Conservation (phyloP, 805 yeast genomes). For the Yarrowia sp. region DNA sequence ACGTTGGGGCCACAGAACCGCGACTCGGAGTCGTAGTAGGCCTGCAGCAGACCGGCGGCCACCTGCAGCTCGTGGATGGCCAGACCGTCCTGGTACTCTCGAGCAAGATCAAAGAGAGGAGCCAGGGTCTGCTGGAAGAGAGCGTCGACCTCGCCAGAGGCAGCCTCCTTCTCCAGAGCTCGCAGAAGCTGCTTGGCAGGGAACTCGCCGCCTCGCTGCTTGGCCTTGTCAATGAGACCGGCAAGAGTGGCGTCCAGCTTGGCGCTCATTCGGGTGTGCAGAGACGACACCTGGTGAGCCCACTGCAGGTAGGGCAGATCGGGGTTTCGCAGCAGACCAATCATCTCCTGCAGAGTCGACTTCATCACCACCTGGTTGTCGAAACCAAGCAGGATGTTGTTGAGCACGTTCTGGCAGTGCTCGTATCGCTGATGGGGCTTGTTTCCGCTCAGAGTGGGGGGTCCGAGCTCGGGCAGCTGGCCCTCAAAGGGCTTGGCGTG, state of each 20-base stretch:
- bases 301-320: slow-evolving; percentile 94
- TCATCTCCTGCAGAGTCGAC: slow-evolving; percentile 74
- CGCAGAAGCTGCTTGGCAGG: slow-evolving; percentile 88
- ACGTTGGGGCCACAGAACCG: slow-evolving; percentile 76
- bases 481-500: slow-evolving; percentile 97
- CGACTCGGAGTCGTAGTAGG: slow-evolving; percentile 79
- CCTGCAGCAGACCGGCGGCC: slow-evolving; percentile 70
- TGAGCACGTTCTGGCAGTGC: slow-evolving; percentile 63
- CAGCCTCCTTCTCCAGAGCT: slow-evolving; percentile 69
- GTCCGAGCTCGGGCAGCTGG: slow-evolving; percentile 86
- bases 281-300: slow-evolving; percentile 82
- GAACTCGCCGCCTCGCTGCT: slow-evolving; percentile 77
- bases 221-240: slow-evolving; percentile 69
- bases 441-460: slow-evolving; percentile 81
- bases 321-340: slow-evolving; percentile 75
- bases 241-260: slow-evolving; percentile 73
- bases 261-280: slow-evolving; percentile 87
- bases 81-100: slow-evolving; percentile 74
- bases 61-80: slow-evolving; percentile 82
- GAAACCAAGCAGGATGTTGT: slow-evolving; percentile 84
- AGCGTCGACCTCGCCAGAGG: slow-evolving; percentile 56
- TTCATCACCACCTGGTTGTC: slow-evolving; percentile 96
- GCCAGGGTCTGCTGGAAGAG: slow-evolving; percentile 66
- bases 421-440: slow-evolving; percentile 81
- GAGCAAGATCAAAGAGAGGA: slow-evolving; percentile 77